A percentile compares a stretch with the other conserved stretches of the same genome.
Evolutionary conservation across 495 filamentous ascomycete genomes (phyloP).

Genomic region (Aspergillus nidulans): DNA sequence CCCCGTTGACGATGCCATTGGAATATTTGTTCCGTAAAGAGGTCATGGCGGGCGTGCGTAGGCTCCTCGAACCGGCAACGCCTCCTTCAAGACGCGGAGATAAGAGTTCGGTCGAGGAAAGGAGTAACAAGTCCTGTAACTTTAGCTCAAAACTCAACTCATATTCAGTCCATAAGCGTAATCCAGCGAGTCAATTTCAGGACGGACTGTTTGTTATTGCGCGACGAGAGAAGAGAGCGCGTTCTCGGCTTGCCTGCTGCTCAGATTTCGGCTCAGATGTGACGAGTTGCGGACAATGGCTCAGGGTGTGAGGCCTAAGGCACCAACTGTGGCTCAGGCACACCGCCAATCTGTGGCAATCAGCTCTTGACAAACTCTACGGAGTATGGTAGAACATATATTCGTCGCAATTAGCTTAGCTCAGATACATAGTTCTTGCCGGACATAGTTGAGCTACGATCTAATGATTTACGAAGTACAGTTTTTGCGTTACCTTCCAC

Average conservation of each 20-base stretch:
- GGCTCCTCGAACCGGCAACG: background rate
- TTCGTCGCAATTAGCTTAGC: too few species aligned
- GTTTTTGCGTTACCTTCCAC: too few species aligned
- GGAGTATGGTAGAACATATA: background rate
- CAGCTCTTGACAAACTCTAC: background rate
- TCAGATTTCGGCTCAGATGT: conserved; percentile 2
- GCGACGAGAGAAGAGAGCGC: background rate
- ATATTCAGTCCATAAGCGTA: conserved; percentile 25
- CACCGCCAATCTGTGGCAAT: conserved; percentile 19
- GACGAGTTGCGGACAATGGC: background rate
- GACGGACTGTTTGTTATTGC: background rate
- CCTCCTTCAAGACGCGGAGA: conserved; percentile 9
- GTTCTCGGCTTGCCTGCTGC: background rate
- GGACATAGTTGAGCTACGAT: background rate
- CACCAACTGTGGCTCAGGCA: conserved; percentile 10
- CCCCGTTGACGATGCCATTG: conserved; percentile 45
- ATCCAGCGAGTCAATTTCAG: background rate
- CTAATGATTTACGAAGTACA: too few species aligned
- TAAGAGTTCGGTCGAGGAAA: conserved; percentile 12
- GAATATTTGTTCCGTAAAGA: conserved; percentile 49
- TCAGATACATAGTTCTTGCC: too few species aligned
- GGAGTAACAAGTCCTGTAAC: conserved; percentile 7
- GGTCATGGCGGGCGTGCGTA: conserved; percentile 43
- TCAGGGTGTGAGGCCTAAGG: conserved; percentile 13
- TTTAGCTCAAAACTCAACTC: conserved; percentile 32